Evolutionary conservation across 1,284 basidiomycete genomes (phyloP).

Genomic region (Cerioporus squamosus): DNA sequence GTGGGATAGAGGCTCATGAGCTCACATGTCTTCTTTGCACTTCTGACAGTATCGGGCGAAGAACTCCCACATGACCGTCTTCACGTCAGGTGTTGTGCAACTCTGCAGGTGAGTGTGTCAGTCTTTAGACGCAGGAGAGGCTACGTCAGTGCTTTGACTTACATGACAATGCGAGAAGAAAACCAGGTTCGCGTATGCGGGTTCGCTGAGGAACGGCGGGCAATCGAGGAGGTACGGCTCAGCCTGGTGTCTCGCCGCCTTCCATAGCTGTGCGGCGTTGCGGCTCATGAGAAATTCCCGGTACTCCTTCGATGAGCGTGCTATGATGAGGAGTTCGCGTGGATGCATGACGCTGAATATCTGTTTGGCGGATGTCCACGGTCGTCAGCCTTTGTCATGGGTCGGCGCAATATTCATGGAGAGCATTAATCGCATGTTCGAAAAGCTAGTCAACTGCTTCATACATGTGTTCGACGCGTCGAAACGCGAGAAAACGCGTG

Average conservation of each 20-base stretch:
- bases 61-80: conserved; percentile 16
- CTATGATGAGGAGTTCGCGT: conserved; percentile 48
- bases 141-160: neutral
- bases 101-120: neutral
- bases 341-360: conserved; percentile 41
- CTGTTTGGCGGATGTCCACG: neutral
- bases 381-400: no score
- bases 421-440: no score
- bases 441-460: no score
- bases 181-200: conserved; percentile 33
- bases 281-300: conserved; percentile 43
- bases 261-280: conserved; percentile 47
- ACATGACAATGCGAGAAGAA: conserved; percentile 29
- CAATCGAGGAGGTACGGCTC: conserved; percentile 28
- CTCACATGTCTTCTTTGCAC: conserved; percentile 14
- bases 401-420: no score
- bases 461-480: neutral
- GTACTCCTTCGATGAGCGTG: conserved; percentile 42
- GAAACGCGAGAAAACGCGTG: neutral
- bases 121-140: neutral
- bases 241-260: conserved; percentile 26
- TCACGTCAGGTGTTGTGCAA: conserved; percentile 13
- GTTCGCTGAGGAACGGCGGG: conserved; percentile 39
- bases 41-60: conserved; percentile 16
- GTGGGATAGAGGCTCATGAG: neutral